Evolutionary conservation across 2,329 filamentous ascomycete species (phyloP), one percentile per base, ranked within the genome.

Genomic region (Aspergillus sp.): DNA sequence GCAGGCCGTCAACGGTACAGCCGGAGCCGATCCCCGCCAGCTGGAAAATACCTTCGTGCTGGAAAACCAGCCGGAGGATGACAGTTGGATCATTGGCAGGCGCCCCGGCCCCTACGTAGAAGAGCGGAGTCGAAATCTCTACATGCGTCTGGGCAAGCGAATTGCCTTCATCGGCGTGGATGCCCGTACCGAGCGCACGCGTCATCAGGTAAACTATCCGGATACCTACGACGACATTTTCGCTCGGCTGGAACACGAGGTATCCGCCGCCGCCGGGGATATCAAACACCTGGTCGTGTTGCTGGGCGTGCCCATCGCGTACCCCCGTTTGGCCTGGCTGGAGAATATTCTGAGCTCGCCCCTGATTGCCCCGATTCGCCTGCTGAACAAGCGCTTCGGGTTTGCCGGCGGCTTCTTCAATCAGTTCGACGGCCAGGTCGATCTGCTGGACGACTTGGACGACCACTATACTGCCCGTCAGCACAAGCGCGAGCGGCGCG

Each of bases 321-420:
- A 85, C 64, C 82, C 82, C 1, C 91, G 94, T 67, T 82, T 97
- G 56, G 95, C 93, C n/a, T 97, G 94, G 94, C 83, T 97, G 4
- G 94, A 98, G 74, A 97, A 96, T 70, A 90, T 97, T 59, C 85
- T 98, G 67, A 85, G 85, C 16, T 96, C 91, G 61, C 93, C 94
- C 0, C 67, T 97, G 24, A 93, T 97, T 71, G 92, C 90, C 0
- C 92, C 93, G 0, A 87, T 97, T 71, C 93, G 92, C 70, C 88
- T 98, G 63, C 75, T 97, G 68, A 95, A 96, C 80, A 90, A 93
- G 74, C 87, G 93, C 26, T 96, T 98, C 66, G 94, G 94, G 58
- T 78, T 96, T 49, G 90, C 90, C 4, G 93, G 92, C 52, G 87
- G 87, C 55, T 81, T 97, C 49, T 96, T 98, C 82, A 98, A 98